A percentile compares a stretch with the other conserved stretches of the same genome.
These are phyloP conservation scores for Saccharomyces hybrid DNA, from an alignment of 1,139 yeast genomes.

Conservation along the genomic window DNA sequence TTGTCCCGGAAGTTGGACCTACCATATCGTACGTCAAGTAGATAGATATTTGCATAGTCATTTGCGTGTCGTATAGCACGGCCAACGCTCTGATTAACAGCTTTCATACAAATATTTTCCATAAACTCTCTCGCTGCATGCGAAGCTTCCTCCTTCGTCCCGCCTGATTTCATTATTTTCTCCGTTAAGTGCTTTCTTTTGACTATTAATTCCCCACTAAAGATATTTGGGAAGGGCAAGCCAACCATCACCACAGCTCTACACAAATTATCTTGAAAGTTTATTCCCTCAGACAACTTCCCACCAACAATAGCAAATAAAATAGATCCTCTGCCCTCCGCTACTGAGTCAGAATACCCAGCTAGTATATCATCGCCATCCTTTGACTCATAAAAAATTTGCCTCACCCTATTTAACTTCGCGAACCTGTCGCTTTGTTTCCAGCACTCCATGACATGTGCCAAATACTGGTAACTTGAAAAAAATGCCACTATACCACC, in stretches of 20 bases:
- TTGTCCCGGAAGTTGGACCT: slow-evolving; percentile 46
- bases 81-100: slow-evolving; percentile 90
- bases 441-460: slow-evolving; percentile 49
- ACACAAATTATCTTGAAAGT: slow-evolving; percentile 79
- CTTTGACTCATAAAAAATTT: slow-evolving; percentile 51
- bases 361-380: slow-evolving; percentile 42
- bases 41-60: slow-evolving; percentile 71
- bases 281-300: slow-evolving; percentile 88
- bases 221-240: slow-evolving; percentile 80
- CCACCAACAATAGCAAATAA: slow-evolving; percentile 90
- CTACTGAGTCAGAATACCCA: slow-evolving; percentile 42
- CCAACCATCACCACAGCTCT: slow-evolving; percentile 86
- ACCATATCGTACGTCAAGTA: slow-evolving; percentile 61
- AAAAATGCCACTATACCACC: slow-evolving; percentile 74
- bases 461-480: slow-evolving; percentile 74
- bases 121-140: slow-evolving; percentile 42
- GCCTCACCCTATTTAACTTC: slow-evolving; percentile 37
- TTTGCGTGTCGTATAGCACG: slow-evolving; percentile 79
- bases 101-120: slow-evolving; percentile 85
- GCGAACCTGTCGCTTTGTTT: slow-evolving; percentile 33
- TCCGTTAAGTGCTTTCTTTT: slow-evolving; percentile 59
- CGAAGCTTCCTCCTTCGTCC: slow-evolving; percentile 23
- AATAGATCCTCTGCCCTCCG: slow-evolving; percentile 47
- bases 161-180: slow-evolving; percentile 28
- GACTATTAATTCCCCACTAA: slow-evolving; percentile 76